These are phyloP conservation scores for Meyerozyma carpophila DNA, from an alignment of 1,139 yeast species.

Conservation along the genomic window DNA sequence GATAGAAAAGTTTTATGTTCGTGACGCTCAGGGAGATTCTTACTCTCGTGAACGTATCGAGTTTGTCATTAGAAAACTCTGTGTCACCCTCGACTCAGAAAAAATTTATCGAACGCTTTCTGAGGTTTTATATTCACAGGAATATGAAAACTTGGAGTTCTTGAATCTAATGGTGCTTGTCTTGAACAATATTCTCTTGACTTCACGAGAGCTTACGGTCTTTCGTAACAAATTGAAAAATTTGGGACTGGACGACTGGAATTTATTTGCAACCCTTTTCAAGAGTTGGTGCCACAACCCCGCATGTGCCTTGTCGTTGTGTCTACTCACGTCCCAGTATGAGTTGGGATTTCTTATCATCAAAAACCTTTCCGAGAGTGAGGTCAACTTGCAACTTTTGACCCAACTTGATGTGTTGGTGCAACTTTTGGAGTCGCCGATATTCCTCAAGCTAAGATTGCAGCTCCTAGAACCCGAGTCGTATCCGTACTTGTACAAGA, in stretches of 20 bases:
- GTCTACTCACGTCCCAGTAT: slow-evolving; percentile 83
- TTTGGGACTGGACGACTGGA: slow-evolving; percentile 48
- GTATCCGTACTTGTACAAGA: slow-evolving; percentile 77
- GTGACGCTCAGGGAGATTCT: not conserved
- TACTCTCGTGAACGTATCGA: slow-evolving; percentile 56
- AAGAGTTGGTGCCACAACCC: slow-evolving; percentile 92
- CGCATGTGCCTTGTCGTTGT: slow-evolving; percentile 81
- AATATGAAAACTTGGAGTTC: slow-evolving; percentile 62
- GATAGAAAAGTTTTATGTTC: not conserved
- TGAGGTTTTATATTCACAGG: slow-evolving; percentile 55
- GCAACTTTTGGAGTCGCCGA: slow-evolving; percentile 76
- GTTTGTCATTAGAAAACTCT: slow-evolving; percentile 76
- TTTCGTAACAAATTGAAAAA: slow-evolving; percentile 63
- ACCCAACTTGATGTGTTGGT: slow-evolving; percentile 78
- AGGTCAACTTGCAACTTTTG: slow-evolving; percentile 63
- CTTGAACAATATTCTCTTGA: slow-evolving; percentile 79
- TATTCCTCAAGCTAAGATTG: slow-evolving; percentile 79
- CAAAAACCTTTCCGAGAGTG: slow-evolving; percentile 69
- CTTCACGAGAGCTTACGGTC: slow-evolving; percentile 73
- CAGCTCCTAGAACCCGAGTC: slow-evolving; percentile 84
- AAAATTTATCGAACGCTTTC: slow-evolving; percentile 79
- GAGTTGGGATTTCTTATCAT: slow-evolving; percentile 81
- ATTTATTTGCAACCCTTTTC: slow-evolving; percentile 71
- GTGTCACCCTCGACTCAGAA: slow-evolving; percentile 77
- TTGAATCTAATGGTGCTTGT: slow-evolving; percentile 81